These are phyloP conservation scores for Geotrichum candidum DNA, from an alignment of 1,139 yeast genomes.

Conservation along the genomic window DNA sequence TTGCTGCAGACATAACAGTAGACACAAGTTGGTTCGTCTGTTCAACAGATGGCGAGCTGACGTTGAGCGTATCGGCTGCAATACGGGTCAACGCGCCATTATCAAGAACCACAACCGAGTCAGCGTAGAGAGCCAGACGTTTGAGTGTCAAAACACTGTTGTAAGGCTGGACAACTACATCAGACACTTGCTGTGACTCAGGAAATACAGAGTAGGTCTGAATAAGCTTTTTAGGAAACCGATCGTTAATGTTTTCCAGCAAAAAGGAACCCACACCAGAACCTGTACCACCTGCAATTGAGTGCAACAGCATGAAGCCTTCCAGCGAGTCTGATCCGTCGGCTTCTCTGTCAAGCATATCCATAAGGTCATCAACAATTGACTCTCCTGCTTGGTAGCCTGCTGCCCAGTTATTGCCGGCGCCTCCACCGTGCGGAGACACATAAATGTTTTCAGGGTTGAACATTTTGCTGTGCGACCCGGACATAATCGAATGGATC, in stretches of 20 bases:
- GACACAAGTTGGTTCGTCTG: conserved; percentile 84
- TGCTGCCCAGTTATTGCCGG: conserved; percentile 93
- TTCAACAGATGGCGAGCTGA: conserved; percentile 47
- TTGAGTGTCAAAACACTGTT: conserved; percentile 77
- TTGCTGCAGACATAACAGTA: conserved; percentile 74
- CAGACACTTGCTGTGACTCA: conserved; percentile 65
- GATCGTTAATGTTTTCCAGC: conserved; percentile 70
- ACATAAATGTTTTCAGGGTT: conserved; percentile 80
- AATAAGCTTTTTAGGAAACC: conserved; percentile 74
- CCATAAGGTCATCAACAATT: conserved; percentile 65
- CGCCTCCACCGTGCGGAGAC: conserved; percentile 68
- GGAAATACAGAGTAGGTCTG: conserved; percentile 89
- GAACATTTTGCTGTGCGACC: conserved; percentile 57
- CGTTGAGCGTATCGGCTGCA: conserved; percentile 48
- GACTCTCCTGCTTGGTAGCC: conserved; percentile 76
- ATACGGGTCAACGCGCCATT: conserved; percentile 75
- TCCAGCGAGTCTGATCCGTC: conserved; percentile 88
- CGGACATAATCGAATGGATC: conserved; percentile 54
- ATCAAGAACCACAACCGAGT: conserved; percentile 81
- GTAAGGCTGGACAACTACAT: conserved; percentile 96
- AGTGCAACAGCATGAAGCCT: conserved; percentile 85
- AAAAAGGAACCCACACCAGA: conserved; percentile 87
- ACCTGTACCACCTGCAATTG: conserved; percentile 99
- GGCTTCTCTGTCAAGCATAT: conserved; percentile 82
- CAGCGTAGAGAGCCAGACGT: conserved; percentile 76